Evolutionary conservation across 129 eudicot genomes (phyloP).

Genomic region (Escallonia rubra): DNA sequence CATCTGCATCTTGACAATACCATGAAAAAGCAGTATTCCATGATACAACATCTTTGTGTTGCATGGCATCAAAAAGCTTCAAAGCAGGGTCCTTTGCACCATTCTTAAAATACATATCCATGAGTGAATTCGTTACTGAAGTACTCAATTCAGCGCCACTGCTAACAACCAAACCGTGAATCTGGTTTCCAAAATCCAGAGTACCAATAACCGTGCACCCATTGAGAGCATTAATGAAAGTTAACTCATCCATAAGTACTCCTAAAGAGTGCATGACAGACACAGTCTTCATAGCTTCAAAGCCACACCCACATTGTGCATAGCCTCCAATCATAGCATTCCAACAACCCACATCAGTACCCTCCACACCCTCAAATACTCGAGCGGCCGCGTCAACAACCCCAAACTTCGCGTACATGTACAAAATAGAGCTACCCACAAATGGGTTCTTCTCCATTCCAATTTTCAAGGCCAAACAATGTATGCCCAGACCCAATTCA

Average conservation of each 20-base stretch:
- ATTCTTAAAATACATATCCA: conserved; percentile 35
- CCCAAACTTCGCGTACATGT: conserved; percentile 30
- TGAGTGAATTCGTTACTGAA: conserved; percentile 24
- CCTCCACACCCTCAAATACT: conserved; percentile 18
- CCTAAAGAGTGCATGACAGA: conserved; percentile 32
- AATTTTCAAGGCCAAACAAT: conserved; percentile 29
- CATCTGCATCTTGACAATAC: conserved; percentile 12
- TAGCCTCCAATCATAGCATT: conserved; percentile 46
- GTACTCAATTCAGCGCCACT: conserved; percentile 15
- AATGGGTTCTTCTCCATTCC: conserved; percentile 26
- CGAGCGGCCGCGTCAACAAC: conserved; percentile 9
- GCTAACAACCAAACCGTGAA: conserved; percentile 27
- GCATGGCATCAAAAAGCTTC: conserved; percentile 28
- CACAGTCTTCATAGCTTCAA: conserved; percentile 23
- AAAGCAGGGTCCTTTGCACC: conserved; percentile 12
- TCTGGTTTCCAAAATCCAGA: conserved; percentile 29
- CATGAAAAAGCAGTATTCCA: conserved; percentile 36
- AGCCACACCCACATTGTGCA: conserved; percentile 35
- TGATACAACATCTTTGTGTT: conserved; percentile 27
- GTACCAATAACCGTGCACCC: conserved; percentile 19
- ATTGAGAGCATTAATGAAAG: conserved; percentile 34
- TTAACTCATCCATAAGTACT: conserved; percentile 27
- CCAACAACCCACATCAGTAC: conserved; percentile 36
- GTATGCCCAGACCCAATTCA: conserved; percentile 25
- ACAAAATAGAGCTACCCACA: conserved; percentile 29